Evolutionary conservation across 1,284 basidiomycete genomes (phyloP).

Genomic region (Leccinum discolor): DNA sequence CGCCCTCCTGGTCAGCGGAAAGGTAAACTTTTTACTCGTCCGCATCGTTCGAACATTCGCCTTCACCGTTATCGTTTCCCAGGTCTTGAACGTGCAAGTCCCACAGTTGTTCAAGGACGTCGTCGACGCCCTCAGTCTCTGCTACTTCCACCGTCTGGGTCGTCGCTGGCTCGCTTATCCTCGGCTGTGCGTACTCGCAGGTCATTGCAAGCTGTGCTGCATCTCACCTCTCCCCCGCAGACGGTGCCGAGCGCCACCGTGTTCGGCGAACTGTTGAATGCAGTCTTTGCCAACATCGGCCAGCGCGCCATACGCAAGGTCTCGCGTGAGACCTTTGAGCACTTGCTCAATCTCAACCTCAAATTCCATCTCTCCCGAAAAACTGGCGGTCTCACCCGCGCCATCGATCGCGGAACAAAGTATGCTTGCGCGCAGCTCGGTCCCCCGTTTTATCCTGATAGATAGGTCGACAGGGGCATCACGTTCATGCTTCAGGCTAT

Average conservation of each 20-base stretch:
- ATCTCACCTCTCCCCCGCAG: slow-evolving; percentile 42
- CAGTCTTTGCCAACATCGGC: slow-evolving; percentile 95
- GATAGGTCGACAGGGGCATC: slow-evolving; percentile 73
- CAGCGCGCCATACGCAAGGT: slow-evolving; percentile 94
- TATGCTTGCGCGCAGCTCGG: slow-evolving; percentile 31
- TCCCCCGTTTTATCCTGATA: neutral
- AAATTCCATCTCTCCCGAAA: slow-evolving; percentile 93
- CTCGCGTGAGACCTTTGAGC: slow-evolving; percentile 91
- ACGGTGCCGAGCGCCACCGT: slow-evolving; percentile 90
- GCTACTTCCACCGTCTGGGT: slow-evolving; percentile 87
- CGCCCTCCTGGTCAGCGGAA: slow-evolving; percentile 81
- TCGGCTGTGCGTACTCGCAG: slow-evolving; percentile 74
- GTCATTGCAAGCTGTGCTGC: neutral
- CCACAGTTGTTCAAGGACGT: slow-evolving; percentile 94
- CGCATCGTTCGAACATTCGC: neutral
- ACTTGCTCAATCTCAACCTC: slow-evolving; percentile 89
- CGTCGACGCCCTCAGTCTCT: slow-evolving; percentile 85
- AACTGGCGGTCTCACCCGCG: slow-evolving; percentile 93
- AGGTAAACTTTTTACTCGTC: slow-evolving; percentile 53
- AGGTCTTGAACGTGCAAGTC: slow-evolving; percentile 96
- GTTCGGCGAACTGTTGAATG: slow-evolving; percentile 93
- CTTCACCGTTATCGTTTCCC: slow-evolving; percentile 2
- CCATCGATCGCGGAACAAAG: slow-evolving; percentile 98
- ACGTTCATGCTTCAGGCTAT: slow-evolving; percentile 94
- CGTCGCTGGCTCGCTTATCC: slow-evolving; percentile 84